Conservation (phyloP, 805 yeast species). For the Candida patagonica region DNA sequence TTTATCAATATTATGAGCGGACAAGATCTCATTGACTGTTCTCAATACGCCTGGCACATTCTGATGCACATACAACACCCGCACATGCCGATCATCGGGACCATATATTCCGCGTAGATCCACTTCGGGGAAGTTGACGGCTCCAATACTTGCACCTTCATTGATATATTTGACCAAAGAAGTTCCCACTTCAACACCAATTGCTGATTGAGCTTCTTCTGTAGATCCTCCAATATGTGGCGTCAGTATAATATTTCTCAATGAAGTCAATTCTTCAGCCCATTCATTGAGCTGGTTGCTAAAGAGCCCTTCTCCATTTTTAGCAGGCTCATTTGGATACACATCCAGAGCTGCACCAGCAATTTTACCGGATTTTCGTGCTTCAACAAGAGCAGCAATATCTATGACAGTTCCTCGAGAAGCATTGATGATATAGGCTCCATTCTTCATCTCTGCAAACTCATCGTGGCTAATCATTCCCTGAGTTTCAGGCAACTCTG, state of each 20-base stretch:
- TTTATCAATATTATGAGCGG: slow-evolving; percentile 92
- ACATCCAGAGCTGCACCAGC: slow-evolving; percentile 98
- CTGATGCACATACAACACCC: slow-evolving; percentile 93
- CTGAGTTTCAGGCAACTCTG: slow-evolving; percentile 87
- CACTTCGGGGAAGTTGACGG: slow-evolving; percentile 99
- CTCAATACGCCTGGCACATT: slow-evolving; percentile 98
- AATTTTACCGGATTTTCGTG: slow-evolving; percentile 84
- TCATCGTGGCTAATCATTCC: slow-evolving; percentile 84
- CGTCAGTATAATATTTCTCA: slow-evolving; percentile 83
- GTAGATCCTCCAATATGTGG: slow-evolving; percentile 99
- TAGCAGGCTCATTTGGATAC: slow-evolving; percentile 94
- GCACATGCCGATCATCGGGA: slow-evolving; percentile 70
- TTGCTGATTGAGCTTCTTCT: slow-evolving; percentile 97
- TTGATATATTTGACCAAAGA: slow-evolving; percentile 85
- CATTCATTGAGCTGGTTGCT: slow-evolving; percentile 65
- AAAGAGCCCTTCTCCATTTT: slow-evolving; percentile 82
- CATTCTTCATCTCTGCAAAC: slow-evolving; percentile 93
- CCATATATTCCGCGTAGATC: slow-evolving; percentile 78
- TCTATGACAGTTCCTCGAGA: slow-evolving; percentile 97
- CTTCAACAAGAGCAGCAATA: slow-evolving; percentile 85
- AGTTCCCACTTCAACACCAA: slow-evolving; percentile 89
- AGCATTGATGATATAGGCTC: slow-evolving; percentile 89
- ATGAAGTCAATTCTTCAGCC: slow-evolving; percentile 69
- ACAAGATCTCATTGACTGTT: slow-evolving; percentile 91
- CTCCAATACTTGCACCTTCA: slow-evolving; percentile 91